Evolutionary conservation across 306 rosid species (phyloP), one percentile per base, ranked within the genome.

Genomic region (Abrus precatorius): DNA sequence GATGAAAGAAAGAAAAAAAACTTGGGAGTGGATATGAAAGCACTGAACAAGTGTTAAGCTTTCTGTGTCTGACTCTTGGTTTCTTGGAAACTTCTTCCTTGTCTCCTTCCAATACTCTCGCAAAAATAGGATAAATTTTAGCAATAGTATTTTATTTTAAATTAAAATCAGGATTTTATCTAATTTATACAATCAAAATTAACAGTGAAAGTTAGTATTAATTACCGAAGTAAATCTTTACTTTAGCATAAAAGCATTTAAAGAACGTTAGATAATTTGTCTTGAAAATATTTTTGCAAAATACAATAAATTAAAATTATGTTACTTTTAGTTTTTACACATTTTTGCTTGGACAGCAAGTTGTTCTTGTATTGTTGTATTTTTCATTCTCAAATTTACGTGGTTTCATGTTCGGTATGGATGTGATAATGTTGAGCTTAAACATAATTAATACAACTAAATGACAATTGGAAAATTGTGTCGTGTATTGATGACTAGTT

Each of bases 41-140:
- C 33, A 74, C 53, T 67, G 41, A 27, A 64, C 20, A 53, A 55
- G 75, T 63, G 50, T 72, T 71, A 2, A 14, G 28, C 13, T 38
- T 76, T 76, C 69, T n/a, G 82, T 1, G 8, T 41, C 40, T n/a
- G 50, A 65, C 34, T 38, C 32, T 41, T 40, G 1, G 33, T 8
- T 83, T 83, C 79, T 68, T 72, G 63, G 83, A 83, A 83, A 71
- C 70, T 83, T 83, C 86, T 83, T 7, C 62, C 74, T 60, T 20
- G 60, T 7, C 67, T 76, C 78, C 65, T 28, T 40, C 12, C 67
- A 40, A 13, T 2, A 20, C 20, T 27, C 7, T 50, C 14, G 2
- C 1, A 0, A 48, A 61, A 45, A 12, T 36, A 36, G 40, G 40
- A 36, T 36, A 36, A 36, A 36, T 20, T 20, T 20, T 20, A 20